Conservation (phyloP, 75 land plant species). For the Ceratopteris richardii region DNA sequence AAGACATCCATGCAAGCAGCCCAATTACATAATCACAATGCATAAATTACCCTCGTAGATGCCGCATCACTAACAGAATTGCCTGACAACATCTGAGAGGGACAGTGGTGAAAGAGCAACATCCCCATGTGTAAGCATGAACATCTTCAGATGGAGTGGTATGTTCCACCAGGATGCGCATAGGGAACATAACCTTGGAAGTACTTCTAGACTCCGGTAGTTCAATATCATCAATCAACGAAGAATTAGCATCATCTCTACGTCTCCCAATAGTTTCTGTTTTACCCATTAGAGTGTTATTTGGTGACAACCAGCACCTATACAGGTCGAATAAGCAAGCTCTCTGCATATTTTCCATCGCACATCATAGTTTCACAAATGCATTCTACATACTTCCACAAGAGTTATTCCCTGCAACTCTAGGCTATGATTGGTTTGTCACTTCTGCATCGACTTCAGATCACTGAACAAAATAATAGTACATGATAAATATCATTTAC, state of each 20-base stretch:
- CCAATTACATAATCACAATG: neutral
- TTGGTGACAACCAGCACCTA: neutral
- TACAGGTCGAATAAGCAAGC: neutral
- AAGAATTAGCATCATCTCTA: neutral
- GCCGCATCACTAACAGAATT: neutral
- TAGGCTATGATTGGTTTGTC: neutral
- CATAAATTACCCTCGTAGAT: neutral
- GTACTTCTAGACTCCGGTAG: neutral
- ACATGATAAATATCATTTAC: neutral
- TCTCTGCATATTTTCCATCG: neutral
- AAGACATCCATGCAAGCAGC: neutral
- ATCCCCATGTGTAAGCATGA: neutral
- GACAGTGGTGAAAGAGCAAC: slow-evolving; percentile 1
- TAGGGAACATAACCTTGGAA: neutral
- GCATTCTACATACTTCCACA: neutral
- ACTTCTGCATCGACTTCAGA: slow-evolving; percentile 2
- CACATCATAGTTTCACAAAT: neutral
- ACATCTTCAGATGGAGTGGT: neutral
- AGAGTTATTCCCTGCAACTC: neutral
- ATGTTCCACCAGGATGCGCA: neutral
- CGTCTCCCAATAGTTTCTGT: neutral
- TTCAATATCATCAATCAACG: neutral
- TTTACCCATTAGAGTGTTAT: neutral
- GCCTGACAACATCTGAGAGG: neutral
- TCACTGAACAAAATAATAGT: neutral